These are phyloP conservation scores for Trichoderma sp. DNA, from an alignment of 2,329 filamentous ascomycete genomes.

Conservation along the genomic window DNA sequence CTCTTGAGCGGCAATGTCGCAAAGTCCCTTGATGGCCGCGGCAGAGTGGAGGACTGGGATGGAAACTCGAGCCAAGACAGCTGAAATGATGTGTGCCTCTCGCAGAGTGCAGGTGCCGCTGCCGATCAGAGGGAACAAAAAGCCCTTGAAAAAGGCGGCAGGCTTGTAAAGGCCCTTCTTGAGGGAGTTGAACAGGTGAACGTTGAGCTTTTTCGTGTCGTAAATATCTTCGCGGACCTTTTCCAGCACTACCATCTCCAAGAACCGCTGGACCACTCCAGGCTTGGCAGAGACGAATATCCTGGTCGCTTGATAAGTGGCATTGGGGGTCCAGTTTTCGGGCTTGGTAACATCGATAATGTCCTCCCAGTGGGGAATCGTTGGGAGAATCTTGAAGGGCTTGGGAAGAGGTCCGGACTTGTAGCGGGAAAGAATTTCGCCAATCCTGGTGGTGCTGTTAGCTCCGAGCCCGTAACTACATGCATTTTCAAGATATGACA, in stretches of 20 bases:
- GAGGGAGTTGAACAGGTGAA: constrained; percentile 88
- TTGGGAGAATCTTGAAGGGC: constrained; percentile 94
- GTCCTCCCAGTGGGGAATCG: constrained; percentile 85
- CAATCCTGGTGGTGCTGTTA: constrained; percentile 59
- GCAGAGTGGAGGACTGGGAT: constrained; percentile 91
- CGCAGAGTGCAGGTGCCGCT: constrained; percentile 86
- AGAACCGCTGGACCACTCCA: constrained; percentile 75
- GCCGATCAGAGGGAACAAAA: constrained; percentile 84
- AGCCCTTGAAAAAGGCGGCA: constrained; percentile 92
- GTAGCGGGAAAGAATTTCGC: constrained; percentile 84
- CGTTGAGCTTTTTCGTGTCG: constrained; percentile 91
- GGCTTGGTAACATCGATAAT: constrained; percentile 82
- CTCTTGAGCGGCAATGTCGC: constrained; percentile 91
- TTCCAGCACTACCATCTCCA: constrained; percentile 83
- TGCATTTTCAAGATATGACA: neutral
- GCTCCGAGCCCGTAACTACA: neutral
- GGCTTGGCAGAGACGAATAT: constrained; percentile 89
- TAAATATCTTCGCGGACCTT: constrained; percentile 91
- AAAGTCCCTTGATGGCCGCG: constrained; percentile 84
- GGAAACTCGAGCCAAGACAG: constrained; percentile 78
- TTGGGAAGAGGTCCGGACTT: constrained; percentile 96
- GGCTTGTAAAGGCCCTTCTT: constrained; percentile 95
- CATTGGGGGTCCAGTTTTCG: constrained; percentile 69
- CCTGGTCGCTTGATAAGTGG: constrained; percentile 82
- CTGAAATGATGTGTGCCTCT: constrained; percentile 88